Percentiles rank a stretch among this genome's conserved stretches.
Conservation (phyloP, 805 yeast species). For the Maudiozyma bulderi region DNA sequence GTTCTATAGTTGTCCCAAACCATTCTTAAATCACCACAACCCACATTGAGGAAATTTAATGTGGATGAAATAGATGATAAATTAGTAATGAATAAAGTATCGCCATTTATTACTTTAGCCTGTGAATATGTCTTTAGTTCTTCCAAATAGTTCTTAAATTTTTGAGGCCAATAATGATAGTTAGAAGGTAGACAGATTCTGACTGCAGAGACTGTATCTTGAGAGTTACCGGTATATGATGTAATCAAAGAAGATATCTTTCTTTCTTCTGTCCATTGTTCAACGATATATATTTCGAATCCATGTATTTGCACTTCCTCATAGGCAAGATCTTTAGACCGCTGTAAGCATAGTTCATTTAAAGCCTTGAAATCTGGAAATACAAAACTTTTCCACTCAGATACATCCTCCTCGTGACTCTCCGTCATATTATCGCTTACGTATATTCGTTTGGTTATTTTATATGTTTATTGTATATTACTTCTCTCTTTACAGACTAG, state of each 20-base stretch:
- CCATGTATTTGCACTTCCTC: slow-evolving; percentile 51
- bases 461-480: no score
- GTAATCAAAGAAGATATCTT: slow-evolving; percentile 58
- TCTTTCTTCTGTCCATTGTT: slow-evolving; percentile 85
- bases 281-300: slow-evolving; percentile 83
- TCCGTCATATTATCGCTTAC: neutral
- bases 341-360: slow-evolving; percentile 35
- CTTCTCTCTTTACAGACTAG: no score
- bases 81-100: slow-evolving; percentile 69
- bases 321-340: slow-evolving; percentile 32
- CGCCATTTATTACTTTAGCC: slow-evolving; percentile 52
- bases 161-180: slow-evolving; percentile 27
- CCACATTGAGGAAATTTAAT: slow-evolving; percentile 60
- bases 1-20: slow-evolving; percentile 53
- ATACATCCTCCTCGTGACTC: neutral
- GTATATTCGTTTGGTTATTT: no score
- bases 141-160: slow-evolving; percentile 50
- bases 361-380: slow-evolving; percentile 54
- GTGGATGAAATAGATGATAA: slow-evolving; percentile 72
- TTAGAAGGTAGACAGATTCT: slow-evolving; percentile 42
- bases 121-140: slow-evolving; percentile 59
- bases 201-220: slow-evolving; percentile 53
- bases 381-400: slow-evolving; percentile 21
- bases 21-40: slow-evolving; percentile 44
- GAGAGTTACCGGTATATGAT: slow-evolving; percentile 74